A percentile compares a stretch with the other conserved stretches of the same genome.
These are phyloP conservation scores for Nannizziopsis barbatae DNA, from an alignment of 2,329 filamentous ascomycete species.

Conservation along the genomic window DNA sequence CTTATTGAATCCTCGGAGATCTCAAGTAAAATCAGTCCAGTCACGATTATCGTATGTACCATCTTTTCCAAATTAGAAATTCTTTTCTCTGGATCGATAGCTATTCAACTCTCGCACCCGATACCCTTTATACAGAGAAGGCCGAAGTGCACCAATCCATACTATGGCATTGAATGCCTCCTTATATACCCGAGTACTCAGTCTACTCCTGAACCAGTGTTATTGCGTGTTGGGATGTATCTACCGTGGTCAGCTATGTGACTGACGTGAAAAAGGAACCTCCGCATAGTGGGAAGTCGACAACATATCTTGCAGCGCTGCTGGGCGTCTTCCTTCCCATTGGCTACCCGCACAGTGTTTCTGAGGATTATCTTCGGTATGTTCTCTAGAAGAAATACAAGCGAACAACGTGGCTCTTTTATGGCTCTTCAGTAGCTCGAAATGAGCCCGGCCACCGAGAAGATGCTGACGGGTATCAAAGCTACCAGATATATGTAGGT, in stretches of 20 bases:
- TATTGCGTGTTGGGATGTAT: too few relatives aligned
- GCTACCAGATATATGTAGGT: conserved; percentile 55
- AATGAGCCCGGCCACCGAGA: neutral
- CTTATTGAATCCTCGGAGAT: conserved; percentile 29
- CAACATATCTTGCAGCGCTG: conserved; percentile 28
- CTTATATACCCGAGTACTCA: too few relatives aligned
- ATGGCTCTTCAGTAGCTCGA: neutral
- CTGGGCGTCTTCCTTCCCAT: conserved; percentile 72
- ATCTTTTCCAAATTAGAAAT: neutral
- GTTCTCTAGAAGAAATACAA: conserved; percentile 7
- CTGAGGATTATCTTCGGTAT: conserved; percentile 66
- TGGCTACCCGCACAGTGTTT: conserved; percentile 81
- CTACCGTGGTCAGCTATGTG: neutral
- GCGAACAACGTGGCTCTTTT: neutral
- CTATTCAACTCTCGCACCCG: too few relatives aligned
- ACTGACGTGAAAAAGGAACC: conserved; percentile 1
- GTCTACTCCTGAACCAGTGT: neutral
- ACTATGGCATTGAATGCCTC: too few relatives aligned
- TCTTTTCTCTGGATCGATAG: too few relatives aligned
- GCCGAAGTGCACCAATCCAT: too few relatives aligned
- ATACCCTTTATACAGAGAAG: too few relatives aligned
- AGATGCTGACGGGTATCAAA: neutral
- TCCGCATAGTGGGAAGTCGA: conserved; percentile 19
- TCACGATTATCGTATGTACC: conserved; percentile 36
- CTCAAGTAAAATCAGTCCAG: conserved; percentile 5